A percentile compares a stretch with the other conserved stretches of the same genome.
Conservation (phyloP, 2,329 filamentous ascomycete genomes). For the Colletotrichum sidae region DNA sequence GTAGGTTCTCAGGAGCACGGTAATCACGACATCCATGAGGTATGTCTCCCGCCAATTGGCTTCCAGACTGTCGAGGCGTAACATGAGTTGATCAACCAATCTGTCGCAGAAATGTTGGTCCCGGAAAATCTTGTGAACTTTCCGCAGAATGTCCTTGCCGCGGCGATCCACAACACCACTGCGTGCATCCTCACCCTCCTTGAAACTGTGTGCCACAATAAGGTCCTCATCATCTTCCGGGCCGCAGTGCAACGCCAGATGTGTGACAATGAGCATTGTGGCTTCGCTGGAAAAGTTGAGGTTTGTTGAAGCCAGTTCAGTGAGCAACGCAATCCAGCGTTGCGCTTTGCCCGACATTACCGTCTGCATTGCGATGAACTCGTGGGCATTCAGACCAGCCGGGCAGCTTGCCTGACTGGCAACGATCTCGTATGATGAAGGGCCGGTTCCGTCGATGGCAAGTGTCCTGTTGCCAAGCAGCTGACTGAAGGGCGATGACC, state of each 20-base stretch:
- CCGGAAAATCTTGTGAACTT: conserved; percentile 60
- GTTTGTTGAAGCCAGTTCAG: conserved; percentile 63
- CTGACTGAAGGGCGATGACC: conserved; percentile 48
- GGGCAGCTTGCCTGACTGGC: conserved; percentile 63
- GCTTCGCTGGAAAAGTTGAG: conserved; percentile 70
- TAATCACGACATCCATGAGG: conserved; percentile 69
- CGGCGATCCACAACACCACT: not conserved
- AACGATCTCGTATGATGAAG: conserved; percentile 66
- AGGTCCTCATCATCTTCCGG: conserved; percentile 47
- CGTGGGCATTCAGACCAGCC: conserved; percentile 57
- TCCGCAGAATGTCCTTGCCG: conserved; percentile 50
- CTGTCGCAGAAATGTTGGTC: conserved; percentile 62
- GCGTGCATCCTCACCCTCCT: no score
- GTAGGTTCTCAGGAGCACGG: conserved; percentile 57
- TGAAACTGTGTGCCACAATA: no score
- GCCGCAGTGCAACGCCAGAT: conserved; percentile 67
- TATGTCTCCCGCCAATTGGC: conserved; percentile 70
- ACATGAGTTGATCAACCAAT: conserved; percentile 59
- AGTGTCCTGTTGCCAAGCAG: conserved; percentile 41
- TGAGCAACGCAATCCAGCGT: conserved; percentile 62
- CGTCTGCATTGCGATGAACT: conserved; percentile 64
- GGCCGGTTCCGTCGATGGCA: conserved; percentile 49
- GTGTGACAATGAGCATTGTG: conserved; percentile 60
- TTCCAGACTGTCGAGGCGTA: conserved; percentile 55
- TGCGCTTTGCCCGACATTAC: conserved; percentile 57